Conservation (phyloP, 164 flowering plant genomes). For the Magnolia kwangsiensis region DNA sequence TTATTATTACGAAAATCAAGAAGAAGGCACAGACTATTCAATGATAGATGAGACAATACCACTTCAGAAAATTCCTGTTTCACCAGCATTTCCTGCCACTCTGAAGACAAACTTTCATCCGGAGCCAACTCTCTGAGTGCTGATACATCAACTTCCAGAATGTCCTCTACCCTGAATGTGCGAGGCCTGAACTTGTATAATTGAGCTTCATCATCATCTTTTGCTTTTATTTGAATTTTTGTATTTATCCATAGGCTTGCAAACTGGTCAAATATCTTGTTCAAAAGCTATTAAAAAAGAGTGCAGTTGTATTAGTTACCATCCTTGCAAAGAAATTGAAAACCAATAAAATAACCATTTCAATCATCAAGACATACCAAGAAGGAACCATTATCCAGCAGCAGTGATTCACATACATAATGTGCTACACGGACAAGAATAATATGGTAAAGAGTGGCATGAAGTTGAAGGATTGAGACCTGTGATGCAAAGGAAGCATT, state of each 20-base stretch:
- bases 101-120: conserved; percentile 42
- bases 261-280: conserved; percentile 53
- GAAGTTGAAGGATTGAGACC: conserved; percentile 40
- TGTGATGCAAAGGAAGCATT: conserved; percentile 14
- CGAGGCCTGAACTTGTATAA: conserved; percentile 72
- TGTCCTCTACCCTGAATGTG: conserved; percentile 49
- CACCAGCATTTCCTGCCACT: conserved; percentile 69
- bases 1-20: neutral
- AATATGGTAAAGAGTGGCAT: conserved; percentile 43
- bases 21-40: neutral
- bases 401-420: conserved; percentile 32
- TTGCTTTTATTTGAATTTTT: conserved; percentile 50
- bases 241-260: conserved; percentile 60
- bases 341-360: neutral
- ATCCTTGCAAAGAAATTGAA: neutral
- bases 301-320: neutral
- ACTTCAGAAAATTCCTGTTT: conserved; percentile 34
- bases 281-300: conserved; percentile 17
- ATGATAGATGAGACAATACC: conserved; percentile 28
- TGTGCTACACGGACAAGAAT: conserved; percentile 47
- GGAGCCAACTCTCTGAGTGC: conserved; percentile 29
- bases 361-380: conserved; percentile 29
- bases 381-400: conserved; percentile 54
- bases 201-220: conserved; percentile 43
- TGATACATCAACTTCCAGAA: conserved; percentile 61